Conservation (phyloP, 805 yeast species). For the Spathaspora hagerdaliae region DNA sequence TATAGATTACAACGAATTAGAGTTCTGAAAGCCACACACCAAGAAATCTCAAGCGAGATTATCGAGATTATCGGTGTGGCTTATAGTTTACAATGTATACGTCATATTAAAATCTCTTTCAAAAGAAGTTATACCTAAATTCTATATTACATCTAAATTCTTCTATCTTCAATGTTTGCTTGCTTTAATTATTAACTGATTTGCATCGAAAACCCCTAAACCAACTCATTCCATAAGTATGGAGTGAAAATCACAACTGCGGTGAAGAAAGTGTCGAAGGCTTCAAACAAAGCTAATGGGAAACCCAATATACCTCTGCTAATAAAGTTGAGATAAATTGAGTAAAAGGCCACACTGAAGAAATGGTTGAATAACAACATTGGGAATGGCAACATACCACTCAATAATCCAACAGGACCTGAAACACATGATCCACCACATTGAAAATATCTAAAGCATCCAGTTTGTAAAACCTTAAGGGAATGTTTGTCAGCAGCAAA, state of each 20-base stretch:
- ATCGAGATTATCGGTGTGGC: no score
- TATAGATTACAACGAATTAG: no score
- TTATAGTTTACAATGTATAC: no score
- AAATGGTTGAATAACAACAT: slow-evolving; percentile 75
- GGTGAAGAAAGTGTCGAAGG: slow-evolving; percentile 62
- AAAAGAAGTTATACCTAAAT: no score
- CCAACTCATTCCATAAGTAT: slow-evolving; percentile 53
- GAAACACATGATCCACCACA: slow-evolving; percentile 77
- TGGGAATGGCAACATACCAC: slow-evolving; percentile 80
- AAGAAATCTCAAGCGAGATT: no score
- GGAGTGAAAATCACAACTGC: slow-evolving; percentile 82
- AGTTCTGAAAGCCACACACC: no score
- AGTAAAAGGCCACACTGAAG: slow-evolving; percentile 84
- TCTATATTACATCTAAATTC: no score
- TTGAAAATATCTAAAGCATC: slow-evolving; percentile 84
- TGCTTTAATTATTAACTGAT: not conserved
- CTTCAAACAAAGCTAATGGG: slow-evolving; percentile 69
- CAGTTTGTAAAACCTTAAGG: slow-evolving; percentile 69
- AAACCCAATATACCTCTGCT: slow-evolving; percentile 63
- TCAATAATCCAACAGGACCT: slow-evolving; percentile 78
- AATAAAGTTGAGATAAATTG: slow-evolving; percentile 64
- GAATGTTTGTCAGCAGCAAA: slow-evolving; percentile 81
- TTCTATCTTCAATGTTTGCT: not conserved
- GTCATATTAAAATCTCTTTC: no score
- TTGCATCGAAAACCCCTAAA: slow-evolving; percentile 1